Evolutionary conservation across 1,284 basidiomycete species (phyloP).

Genomic region (Leccinum griseonigrum): DNA sequence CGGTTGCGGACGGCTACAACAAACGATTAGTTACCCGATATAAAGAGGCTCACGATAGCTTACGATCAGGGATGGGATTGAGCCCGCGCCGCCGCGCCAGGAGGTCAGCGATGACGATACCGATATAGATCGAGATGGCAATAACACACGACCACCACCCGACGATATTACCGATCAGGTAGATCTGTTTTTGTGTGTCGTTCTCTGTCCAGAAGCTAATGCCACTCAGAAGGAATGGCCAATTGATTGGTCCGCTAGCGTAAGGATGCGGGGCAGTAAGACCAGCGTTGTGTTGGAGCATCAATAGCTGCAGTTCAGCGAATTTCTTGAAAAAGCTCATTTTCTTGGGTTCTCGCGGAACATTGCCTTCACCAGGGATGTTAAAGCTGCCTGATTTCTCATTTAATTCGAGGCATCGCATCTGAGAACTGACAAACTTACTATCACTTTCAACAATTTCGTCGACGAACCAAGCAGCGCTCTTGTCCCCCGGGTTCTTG

Average conservation of each 20-base stretch:
- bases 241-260: slow-evolving; percentile 91
- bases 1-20: slow-evolving; percentile 80
- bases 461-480: slow-evolving; percentile 86
- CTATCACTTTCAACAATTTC: slow-evolving; percentile 75
- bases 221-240: slow-evolving; percentile 94
- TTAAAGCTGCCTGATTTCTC: slow-evolving; percentile 15
- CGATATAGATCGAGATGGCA: slow-evolving; percentile 83
- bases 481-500: slow-evolving; percentile 85
- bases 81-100: slow-evolving; percentile 84
- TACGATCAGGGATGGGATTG: slow-evolving; percentile 84
- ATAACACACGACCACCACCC: slow-evolving; percentile 95
- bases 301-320: slow-evolving; percentile 88
- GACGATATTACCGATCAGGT: slow-evolving; percentile 91
- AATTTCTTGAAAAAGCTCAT: slow-evolving; percentile 97
- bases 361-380: slow-evolving; percentile 19
- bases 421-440: slow-evolving; percentile 36
- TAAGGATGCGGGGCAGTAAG: slow-evolving; percentile 96
- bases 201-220: slow-evolving; percentile 98
- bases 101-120: slow-evolving; percentile 86
- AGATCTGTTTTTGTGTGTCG: slow-evolving; percentile 87
- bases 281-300: slow-evolving; percentile 98
- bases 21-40: slow-evolving; percentile 4
- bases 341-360: slow-evolving; percentile 69
- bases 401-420: not conserved
- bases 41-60: slow-evolving; percentile 33